Percentiles rank a stretch among this genome's conserved stretches.
These are phyloP conservation scores for Mycena filopes DNA, from an alignment of 768 basidiomycete genomes.

Conservation along the genomic window DNA sequence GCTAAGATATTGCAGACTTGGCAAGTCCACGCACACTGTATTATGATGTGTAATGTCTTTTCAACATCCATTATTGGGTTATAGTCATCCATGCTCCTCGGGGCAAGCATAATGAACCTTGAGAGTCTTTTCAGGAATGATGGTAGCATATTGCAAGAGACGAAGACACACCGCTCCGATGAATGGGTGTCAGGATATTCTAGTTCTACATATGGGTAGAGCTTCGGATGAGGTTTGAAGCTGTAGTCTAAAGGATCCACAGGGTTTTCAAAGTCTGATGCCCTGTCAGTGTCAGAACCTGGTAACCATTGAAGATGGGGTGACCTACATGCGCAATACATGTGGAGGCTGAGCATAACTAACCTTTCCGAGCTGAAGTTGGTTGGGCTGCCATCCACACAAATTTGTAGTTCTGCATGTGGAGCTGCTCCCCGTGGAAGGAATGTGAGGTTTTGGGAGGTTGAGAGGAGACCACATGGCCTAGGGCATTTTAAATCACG, in stretches of 20 bases:
- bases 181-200: slow-evolving; percentile 83
- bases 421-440: too few species aligned
- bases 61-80: slow-evolving; percentile 85
- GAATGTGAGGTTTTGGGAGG: too few species aligned
- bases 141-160: slow-evolving; percentile 24
- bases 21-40: slow-evolving; percentile 76
- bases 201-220: slow-evolving; percentile 74
- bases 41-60: slow-evolving; percentile 73
- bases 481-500: too few species aligned
- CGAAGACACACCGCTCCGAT: slow-evolving; percentile 83
- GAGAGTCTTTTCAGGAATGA: too few species aligned
- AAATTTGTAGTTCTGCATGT: too few species aligned
- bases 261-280: slow-evolving; percentile 78
- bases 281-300: slow-evolving; percentile 30
- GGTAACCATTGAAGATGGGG: slow-evolving; percentile 6
- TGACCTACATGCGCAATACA: slow-evolving; percentile 75
- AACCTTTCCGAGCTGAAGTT: slow-evolving; percentile 75
- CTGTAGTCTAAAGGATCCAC: slow-evolving; percentile 68
- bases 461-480: too few species aligned
- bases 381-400: slow-evolving; percentile 58
- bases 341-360: slow-evolving; percentile 68
- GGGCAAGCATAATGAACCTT: too few species aligned
- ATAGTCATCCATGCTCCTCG: too few species aligned
- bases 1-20: too few species aligned
- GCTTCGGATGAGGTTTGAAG: slow-evolving; percentile 69